Evolutionary conservation across 371 early-diverging fungal genomes (phyloP), one percentile per base, ranked within the genome.

Genomic region (Basidiobolus heterosporus): DNA sequence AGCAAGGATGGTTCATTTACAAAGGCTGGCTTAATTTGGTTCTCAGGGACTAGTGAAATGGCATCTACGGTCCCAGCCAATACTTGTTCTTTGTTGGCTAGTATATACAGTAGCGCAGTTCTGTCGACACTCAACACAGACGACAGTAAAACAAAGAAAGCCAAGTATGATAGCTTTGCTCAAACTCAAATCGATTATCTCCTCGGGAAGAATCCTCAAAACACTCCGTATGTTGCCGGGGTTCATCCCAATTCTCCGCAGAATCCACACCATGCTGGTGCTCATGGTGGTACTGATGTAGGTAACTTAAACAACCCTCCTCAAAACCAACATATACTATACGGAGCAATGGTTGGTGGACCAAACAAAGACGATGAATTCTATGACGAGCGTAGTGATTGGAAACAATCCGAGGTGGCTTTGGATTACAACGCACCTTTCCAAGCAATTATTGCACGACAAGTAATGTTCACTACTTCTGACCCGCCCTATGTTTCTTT

Each of bases 391-490:
- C 71, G 75, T 13, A 44, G 55, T 15, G 59, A 72, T 39, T 72
- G 62, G 57, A 23, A 47, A 16, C 68, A 74, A 46, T 63, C 60
- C 15, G 75, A 66, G 56, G 65, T 61, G 51, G 75, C 78, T 2
- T 44, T 78, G 41, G 78, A 78, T 50, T 78, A 78, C 52, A 78
- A 78, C 54, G 74, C 78, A 4, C 75, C 75, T 0, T 72, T 75
- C 48, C 70, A 69, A 21, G 71, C 69, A 1, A 42, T 78, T 36
- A 51, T 78, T 38, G 78, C 78, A 6, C 68, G 72, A 50, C 72
- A 74, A 46, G 59, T 75, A n/a, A 60, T 63, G 47, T 52, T 56
- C 13, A 47, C 62, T 6, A 52, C 61, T 2, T 20, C 41, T 1
- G 70, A 70, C 39, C 78, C 75, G 21, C 70, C 69, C 1, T 78